Conservation (phyloP, 441 rosid genomes). For the Pelargonium fulgidum region DNA sequence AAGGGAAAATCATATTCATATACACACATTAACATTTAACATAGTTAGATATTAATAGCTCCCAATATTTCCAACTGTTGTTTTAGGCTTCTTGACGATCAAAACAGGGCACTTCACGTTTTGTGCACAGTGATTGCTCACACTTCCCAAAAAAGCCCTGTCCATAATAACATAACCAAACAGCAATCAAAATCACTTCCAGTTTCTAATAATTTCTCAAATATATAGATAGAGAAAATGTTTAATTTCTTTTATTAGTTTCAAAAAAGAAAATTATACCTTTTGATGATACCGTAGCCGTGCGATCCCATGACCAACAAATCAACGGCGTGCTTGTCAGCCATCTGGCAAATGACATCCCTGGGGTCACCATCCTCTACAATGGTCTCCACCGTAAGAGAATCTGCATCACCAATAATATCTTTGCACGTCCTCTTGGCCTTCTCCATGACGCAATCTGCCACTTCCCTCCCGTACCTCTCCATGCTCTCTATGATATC, state of each 20-base stretch:
- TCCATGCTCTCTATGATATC: slow-evolving; percentile 41
- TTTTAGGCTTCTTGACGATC: slow-evolving; percentile 54
- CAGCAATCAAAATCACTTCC: too few species aligned
- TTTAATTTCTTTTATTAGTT: too few species aligned
- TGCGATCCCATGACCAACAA: slow-evolving; percentile 57
- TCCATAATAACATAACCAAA: too few species aligned
- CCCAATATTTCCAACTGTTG: slow-evolving; percentile 5
- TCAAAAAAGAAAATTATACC: slow-evolving; percentile 23
- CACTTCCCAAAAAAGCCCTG: slow-evolving; percentile 56
- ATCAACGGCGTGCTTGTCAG: slow-evolving; percentile 36
- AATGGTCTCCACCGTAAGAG: slow-evolving; percentile 39
- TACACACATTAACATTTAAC: too few species aligned
- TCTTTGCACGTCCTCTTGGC: slow-evolving; percentile 41
- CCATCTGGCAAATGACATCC: slow-evolving; percentile 49
- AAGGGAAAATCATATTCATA: too few species aligned
- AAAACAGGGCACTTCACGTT: slow-evolving; percentile 51
- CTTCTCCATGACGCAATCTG: slow-evolving; percentile 35
- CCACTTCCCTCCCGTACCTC: slow-evolving; percentile 36
- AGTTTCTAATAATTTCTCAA: too few species aligned
- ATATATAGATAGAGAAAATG: too few species aligned
- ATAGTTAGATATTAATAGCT: background rate
- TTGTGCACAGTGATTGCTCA: slow-evolving; percentile 58
- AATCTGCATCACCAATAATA: slow-evolving; percentile 23
- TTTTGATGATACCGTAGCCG: slow-evolving; percentile 51
- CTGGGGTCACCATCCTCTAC: slow-evolving; percentile 48